Conservation (phyloP, 1,284 basidiomycete species). For the Ustilago bromivora region DNA sequence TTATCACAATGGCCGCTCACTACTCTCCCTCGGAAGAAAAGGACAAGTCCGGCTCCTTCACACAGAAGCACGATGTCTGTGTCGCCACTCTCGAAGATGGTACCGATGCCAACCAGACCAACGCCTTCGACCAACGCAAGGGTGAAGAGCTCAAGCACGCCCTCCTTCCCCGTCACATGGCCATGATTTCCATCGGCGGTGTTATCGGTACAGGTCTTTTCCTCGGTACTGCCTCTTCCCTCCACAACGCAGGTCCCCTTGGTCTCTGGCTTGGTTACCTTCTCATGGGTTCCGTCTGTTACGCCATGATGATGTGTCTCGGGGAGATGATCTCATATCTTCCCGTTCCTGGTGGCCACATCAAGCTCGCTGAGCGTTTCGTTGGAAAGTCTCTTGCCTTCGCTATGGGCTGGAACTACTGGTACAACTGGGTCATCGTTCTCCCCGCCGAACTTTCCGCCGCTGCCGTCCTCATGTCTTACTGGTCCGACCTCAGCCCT, state of each 20-base stretch:
- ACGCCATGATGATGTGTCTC: conserved; percentile 70
- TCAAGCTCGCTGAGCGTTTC: conserved; percentile 82
- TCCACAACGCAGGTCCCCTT: conserved; percentile 71
- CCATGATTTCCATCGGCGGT: conserved; percentile 56
- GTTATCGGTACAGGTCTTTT: conserved; percentile 72
- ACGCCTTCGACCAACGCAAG: conserved; percentile 52
- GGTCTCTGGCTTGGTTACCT: conserved; percentile 70
- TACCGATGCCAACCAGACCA: conserved; percentile 19
- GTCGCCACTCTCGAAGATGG: conserved; percentile 51
- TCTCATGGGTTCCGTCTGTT: conserved; percentile 64
- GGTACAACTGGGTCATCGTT: conserved; percentile 71
- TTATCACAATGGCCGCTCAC: conserved; percentile 27
- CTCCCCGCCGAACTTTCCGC: conserved; percentile 84
- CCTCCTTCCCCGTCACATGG: conserved; percentile 55
- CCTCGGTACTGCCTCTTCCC: conserved; percentile 78
- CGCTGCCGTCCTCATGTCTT: conserved; percentile 81
- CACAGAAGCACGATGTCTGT: conserved; percentile 14
- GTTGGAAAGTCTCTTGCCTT: conserved; percentile 80
- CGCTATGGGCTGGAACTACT: conserved; percentile 78
- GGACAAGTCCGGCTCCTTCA: conserved; percentile 40
- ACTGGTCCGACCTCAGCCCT: conserved; percentile 77
- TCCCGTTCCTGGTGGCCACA: conserved; percentile 77
- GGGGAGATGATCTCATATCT: conserved; percentile 74
- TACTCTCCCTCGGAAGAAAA: conserved; percentile 40
- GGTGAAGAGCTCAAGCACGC: conserved; percentile 57